phyloP scores from a whole-genome alignment of 2,329 filamentous ascomycete genomes.

The Colletotrichum nymphaeae region DNA sequence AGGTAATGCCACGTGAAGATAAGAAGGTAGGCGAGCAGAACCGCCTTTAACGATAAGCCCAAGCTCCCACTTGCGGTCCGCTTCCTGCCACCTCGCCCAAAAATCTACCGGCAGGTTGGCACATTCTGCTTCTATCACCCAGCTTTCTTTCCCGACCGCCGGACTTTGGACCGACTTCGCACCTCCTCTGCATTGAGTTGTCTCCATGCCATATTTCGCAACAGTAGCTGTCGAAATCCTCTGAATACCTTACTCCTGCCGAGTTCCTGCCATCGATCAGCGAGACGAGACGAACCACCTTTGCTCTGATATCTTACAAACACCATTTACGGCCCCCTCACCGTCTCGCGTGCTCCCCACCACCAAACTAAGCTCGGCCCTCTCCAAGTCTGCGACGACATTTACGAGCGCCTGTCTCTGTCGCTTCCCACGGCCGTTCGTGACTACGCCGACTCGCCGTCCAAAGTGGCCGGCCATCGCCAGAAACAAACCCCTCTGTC shows the following conservation, averaged over 20 bases:
- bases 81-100: conserved; percentile 36
- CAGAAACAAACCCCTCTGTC: conserved; percentile 28
- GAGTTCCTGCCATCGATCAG: neutral
- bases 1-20: conserved; percentile 32
- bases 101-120: conserved; percentile 25
- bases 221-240: neutral
- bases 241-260: neutral
- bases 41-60: conserved; percentile 26
- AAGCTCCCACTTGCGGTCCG: conserved; percentile 28
- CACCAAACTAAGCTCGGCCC: neutral
- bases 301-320: neutral
- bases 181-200: conserved; percentile 14
- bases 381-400: conserved; percentile 16
- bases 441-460: neutral
- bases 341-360: conserved; percentile 10
- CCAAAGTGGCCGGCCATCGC: conserved; percentile 26
- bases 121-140: neutral
- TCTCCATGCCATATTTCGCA: neutral
- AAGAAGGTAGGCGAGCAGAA: conserved; percentile 14
- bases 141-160: conserved; percentile 1
- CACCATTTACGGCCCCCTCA: conserved; percentile 12
- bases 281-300: conserved; percentile 9
- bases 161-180: neutral
- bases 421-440: conserved; percentile 1
- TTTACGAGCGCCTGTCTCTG: neutral